Evolutionary conservation across 108 stramenopile genomes (phyloP).

Genomic region (Cyclotella sp.): DNA sequence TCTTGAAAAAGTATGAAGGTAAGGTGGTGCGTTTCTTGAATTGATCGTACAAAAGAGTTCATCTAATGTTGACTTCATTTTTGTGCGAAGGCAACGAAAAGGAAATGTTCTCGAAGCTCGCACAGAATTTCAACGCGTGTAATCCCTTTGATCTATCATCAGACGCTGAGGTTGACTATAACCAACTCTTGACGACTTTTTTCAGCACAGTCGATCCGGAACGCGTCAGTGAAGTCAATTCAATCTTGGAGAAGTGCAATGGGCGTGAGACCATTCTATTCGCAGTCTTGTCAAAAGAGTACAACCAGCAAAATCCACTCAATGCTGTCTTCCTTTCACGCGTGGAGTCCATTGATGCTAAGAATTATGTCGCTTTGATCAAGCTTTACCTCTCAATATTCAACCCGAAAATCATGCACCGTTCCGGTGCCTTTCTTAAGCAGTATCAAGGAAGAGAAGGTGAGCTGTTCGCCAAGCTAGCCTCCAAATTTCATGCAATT

Average conservation of each 20-base stretch:
- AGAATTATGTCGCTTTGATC: not conserved
- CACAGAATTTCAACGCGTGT: constrained; percentile 12
- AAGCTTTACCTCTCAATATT: constrained; percentile 2
- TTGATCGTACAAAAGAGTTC: no score
- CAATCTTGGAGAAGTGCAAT: constrained; percentile 3
- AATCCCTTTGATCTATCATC: not conserved
- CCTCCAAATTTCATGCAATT: constrained; percentile 6
- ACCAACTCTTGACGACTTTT: not conserved
- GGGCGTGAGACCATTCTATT: constrained; percentile 14
- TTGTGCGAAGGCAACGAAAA: constrained; percentile 2
- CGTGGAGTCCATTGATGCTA: not conserved
- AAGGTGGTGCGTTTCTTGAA: no score
- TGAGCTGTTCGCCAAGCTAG: constrained; percentile 12
- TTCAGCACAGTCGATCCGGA: not conserved
- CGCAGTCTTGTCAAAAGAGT: constrained; percentile 10
- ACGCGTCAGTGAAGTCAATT: not conserved
- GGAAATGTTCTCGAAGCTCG: constrained; percentile 2
- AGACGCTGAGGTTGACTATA: not conserved
- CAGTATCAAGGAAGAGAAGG: constrained; percentile 9
- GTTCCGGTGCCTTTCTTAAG: not conserved
- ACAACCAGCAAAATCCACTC: not conserved
- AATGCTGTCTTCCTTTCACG: constrained; percentile 7
- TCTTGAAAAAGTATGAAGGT: not conserved
- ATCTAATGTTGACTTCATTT: no score
- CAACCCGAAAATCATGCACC: not conserved